Evolutionary conservation across 2,329 filamentous ascomycete species (phyloP), one percentile per base, ranked within the genome.

Genomic region (Chaetomium globosum): DNA sequence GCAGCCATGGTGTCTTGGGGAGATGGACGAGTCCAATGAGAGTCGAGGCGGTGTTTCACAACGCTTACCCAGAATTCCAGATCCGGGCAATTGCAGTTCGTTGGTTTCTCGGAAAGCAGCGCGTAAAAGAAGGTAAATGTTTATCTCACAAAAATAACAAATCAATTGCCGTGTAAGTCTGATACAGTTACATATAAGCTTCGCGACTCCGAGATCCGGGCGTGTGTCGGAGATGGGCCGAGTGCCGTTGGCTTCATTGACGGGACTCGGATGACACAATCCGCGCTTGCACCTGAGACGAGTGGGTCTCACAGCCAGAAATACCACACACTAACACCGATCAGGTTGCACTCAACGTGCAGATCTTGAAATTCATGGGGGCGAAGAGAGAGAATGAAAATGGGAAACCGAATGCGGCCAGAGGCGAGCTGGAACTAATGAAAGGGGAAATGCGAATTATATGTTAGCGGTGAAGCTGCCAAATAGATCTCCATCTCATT

Each of bases 1-100:
- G 66, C 58, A 43, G 77, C 69, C 77, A 80, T 80, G 65, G 49
- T 49, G 46, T 19, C 8, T 33, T 6, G 39, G 16, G 39, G 16
- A 7, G 19, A 30, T n/a, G 36, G 46, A 9, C 46, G 26, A 49
- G 26, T 58, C 52, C 33, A 54, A 61, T 46, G 33, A 61, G 3
- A 36, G 46, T 5, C 5, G n/a, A 16, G 2, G 6, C n/a, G 10
- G 31, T n/a, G 49, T 55, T 31, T 52, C 43, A 57, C 63, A 56
- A 31, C 19, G 63, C 33, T 60, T 26, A 36, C 12, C 48, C 43
- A 23, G 31, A 28, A 10, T 39, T 23, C 21, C 7, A 16, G 26
- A 28, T 19, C 7, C 10, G n/a, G 16, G 58, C 13, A 31, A 19
- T 33, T n/a, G 26, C 10, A 52, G 46, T 19, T 16, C 21, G 16